These are phyloP conservation scores for Ilex aquifolium DNA, from an alignment of 257 asterid species.

Conservation along the genomic window DNA sequence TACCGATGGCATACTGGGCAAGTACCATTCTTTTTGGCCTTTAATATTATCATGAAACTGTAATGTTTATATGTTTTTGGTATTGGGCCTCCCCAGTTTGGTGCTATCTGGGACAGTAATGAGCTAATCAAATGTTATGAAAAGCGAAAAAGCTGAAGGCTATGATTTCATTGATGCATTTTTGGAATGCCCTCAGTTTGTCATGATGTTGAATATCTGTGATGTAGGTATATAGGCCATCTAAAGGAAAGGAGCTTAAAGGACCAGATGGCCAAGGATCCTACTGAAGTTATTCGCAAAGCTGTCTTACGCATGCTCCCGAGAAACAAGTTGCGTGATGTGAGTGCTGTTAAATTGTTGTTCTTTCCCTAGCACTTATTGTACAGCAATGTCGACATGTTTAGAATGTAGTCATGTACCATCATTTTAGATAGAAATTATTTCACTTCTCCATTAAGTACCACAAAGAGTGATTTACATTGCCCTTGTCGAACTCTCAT, in stretches of 20 bases:
- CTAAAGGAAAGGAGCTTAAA: constrained; percentile 92
- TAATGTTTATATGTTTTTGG: no score
- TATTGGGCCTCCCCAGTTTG: no score
- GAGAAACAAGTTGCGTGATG: constrained; percentile 89
- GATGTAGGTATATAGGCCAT: constrained; percentile 75
- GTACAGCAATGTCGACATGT: no score
- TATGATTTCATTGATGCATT: background rate
- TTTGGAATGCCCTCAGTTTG: background rate
- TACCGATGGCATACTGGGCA: constrained; percentile 96
- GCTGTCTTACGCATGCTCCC: constrained; percentile 97
- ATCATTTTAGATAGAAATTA: no score
- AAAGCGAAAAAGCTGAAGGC: background rate
- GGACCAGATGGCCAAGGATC: constrained; percentile 98
- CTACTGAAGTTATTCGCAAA: constrained; percentile 95
- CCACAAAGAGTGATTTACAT: no score
- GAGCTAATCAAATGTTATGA: no score
- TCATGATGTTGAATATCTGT: background rate
- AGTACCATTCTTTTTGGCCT: constrained; percentile 9
- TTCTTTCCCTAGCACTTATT: no score
- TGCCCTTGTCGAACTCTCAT: no score
- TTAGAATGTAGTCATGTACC: no score
- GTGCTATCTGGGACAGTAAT: no score
- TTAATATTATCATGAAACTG: no score
- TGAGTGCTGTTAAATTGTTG: constrained; percentile 29
- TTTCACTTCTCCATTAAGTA: no score